A percentile compares a stretch with the other conserved stretches of the same genome.
Conservation (phyloP, 148 eudicot species). For the Euryodendron excelsum region DNA sequence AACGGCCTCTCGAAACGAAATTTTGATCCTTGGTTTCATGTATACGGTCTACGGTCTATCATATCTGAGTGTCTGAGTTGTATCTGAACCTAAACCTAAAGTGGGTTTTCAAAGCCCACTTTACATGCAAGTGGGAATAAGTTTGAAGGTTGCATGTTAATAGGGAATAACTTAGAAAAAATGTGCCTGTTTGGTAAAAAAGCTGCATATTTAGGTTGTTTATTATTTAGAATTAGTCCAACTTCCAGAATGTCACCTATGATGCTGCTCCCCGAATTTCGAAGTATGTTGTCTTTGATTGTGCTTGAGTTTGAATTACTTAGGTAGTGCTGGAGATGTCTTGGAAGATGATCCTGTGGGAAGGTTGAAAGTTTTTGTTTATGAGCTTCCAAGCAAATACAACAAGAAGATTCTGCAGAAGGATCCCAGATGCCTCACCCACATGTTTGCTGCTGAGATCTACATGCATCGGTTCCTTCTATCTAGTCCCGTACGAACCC, state of each 20-base stretch:
- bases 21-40: no score
- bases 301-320: constrained; percentile 10
- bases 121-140: no score
- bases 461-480: constrained; percentile 91
- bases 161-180: no score
- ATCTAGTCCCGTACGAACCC: constrained; percentile 90
- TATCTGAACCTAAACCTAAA: no score
- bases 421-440: constrained; percentile 91
- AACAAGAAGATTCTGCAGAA: constrained; percentile 93
- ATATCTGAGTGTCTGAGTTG: no score
- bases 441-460: constrained; percentile 99
- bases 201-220: background rate
- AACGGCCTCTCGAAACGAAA: no score
- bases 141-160: no score
- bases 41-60: no score
- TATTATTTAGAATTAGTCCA: background rate
- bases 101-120: no score
- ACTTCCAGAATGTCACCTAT: background rate
- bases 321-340: constrained; percentile 99
- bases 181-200: no score
- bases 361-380: constrained; percentile 88
- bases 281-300: constrained; percentile 4
- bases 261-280: background rate
- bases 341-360: constrained; percentile 97
- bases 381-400: constrained; percentile 99